Percentiles rank a stretch among this genome's conserved stretches.
Evolutionary conservation across 2,329 filamentous ascomycete species (phyloP).

Genomic region (Colletotrichum simmondsii): DNA sequence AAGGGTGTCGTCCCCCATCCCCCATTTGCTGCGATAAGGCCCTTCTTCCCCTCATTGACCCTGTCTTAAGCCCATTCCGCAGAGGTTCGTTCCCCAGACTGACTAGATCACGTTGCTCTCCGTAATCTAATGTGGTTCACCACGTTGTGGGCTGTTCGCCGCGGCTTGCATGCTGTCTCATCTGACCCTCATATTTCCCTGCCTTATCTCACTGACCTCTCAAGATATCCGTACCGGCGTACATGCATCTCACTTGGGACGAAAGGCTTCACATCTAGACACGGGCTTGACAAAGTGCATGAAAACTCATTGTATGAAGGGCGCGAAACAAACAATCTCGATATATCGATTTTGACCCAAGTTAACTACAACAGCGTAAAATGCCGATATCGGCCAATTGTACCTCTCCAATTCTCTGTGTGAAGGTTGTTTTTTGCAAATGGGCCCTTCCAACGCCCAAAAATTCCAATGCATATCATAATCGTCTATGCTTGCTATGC

Average conservation of each 20-base stretch:
- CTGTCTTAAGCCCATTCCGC: neutral
- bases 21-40: constrained; percentile 6
- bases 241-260: neutral
- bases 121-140: neutral
- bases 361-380: constrained; percentile 29
- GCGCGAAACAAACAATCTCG: constrained; percentile 21
- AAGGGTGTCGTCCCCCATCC: neutral
- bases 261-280: neutral
- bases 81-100: neutral
- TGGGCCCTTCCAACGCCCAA: constrained; percentile 13
- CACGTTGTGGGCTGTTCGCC: neutral
- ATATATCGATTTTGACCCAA: constrained; percentile 23
- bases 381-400: constrained; percentile 21
- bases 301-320: neutral
- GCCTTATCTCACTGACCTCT: no score
- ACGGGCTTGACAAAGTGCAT: neutral
- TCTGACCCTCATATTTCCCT: neutral
- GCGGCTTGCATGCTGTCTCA: neutral
- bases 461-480: constrained; percentile 31
- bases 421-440: constrained; percentile 5
- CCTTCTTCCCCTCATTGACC: neutral
- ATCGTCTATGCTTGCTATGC: constrained; percentile 34
- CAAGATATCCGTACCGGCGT: neutral
- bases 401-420: constrained; percentile 10
- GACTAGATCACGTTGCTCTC: neutral